Conservation (phyloP, 1,139 yeast species). For the Yamadazyma buinensis region DNA sequence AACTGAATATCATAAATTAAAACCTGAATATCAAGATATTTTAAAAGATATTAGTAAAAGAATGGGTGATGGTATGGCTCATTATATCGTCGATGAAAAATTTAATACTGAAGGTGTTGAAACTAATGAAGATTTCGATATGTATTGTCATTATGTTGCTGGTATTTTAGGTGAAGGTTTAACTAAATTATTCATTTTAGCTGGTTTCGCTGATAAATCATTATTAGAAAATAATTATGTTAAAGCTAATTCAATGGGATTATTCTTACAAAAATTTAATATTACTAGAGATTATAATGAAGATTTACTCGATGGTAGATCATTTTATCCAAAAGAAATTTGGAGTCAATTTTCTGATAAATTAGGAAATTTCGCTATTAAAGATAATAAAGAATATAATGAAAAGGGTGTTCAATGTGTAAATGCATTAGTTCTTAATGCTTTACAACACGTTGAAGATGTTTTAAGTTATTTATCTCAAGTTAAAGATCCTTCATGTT, state of each 20-base stretch:
- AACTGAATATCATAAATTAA: constrained; percentile 66
- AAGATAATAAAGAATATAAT: constrained; percentile 34
- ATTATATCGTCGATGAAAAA: constrained; percentile 74
- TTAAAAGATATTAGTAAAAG: constrained; percentile 70
- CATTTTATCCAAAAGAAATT: constrained; percentile 94
- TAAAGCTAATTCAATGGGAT: constrained; percentile 85
- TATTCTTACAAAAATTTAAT: constrained; percentile 91
- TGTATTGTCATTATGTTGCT: constrained; percentile 95
- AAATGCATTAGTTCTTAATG: constrained; percentile 76
- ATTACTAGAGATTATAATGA: constrained; percentile 94
- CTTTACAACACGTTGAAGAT: constrained; percentile 75
- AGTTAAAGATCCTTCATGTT: constrained; percentile 76
- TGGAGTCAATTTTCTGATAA: constrained; percentile 79
- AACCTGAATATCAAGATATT: constrained; percentile 74
- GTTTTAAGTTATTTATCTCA: constrained; percentile 73
- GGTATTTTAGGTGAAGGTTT: constrained; percentile 97
- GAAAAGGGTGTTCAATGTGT: constrained; percentile 67
- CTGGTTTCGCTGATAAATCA: constrained; percentile 55
- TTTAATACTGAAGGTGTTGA: constrained; percentile 77
- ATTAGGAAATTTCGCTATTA: constrained; percentile 49
- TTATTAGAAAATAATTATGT: constrained; percentile 49
- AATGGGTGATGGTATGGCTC: constrained; percentile 99
- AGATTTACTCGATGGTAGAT: constrained; percentile 86
- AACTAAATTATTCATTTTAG: constrained; percentile 72
- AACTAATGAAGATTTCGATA: constrained; percentile 77